Evolutionary conservation across 1,284 basidiomycete species (phyloP), one percentile per base, ranked within the genome.

Genomic region (Fomitiporia mediterranea): DNA sequence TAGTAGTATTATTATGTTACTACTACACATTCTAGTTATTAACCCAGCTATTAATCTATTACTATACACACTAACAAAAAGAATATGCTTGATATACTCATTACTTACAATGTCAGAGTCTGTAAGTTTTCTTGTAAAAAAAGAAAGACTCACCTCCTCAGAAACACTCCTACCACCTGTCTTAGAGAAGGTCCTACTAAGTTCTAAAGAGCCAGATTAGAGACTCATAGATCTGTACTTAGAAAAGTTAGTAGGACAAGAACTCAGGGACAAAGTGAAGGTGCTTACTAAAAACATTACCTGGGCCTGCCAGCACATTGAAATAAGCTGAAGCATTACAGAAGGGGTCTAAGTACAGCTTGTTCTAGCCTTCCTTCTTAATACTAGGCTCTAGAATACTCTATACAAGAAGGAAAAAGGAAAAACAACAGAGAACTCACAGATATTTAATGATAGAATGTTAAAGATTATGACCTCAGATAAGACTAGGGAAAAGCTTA

Each of bases 301-400:
- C 27, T 44, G 56, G 37, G 62, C 60, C 6, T 25, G 59, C 19
- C n/a, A 35, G 4, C 38, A 63, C 7, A 55, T 63, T n/a, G 17
- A 46, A 9, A 60, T 56, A 0, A 57, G 57, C 21, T 30, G 61
- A 11, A 48, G 42, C 8, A 63, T 65, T 17, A 61, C 64, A n/a
- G 63, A 69, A 51, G 60, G 53, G 4, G 43, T 47, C 3, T 56
- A n/a, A n/a, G n/a, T n/a, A n/a, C n/a, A n/a, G n/a, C n/a, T n/a
- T n/a, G n/a, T n/a, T n/a, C n/a, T n/a, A n/a, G n/a, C n/a, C n/a
- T n/a, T n/a, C n/a, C n/a, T n/a, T n/a, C n/a, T n/a, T n/a, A n/a
- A n/a, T n/a, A n/a, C n/a, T n/a, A n/a, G n/a, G n/a, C n/a, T n/a
- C n/a, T n/a, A n/a, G n/a, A n/a, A n/a, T n/a, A n/a, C n/a, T n/a